Percentiles rank a stretch among this genome's conserved stretches.
These are phyloP conservation scores for Metschnikowia cubensis DNA, from an alignment of 805 yeast genomes.

Conservation along the genomic window DNA sequence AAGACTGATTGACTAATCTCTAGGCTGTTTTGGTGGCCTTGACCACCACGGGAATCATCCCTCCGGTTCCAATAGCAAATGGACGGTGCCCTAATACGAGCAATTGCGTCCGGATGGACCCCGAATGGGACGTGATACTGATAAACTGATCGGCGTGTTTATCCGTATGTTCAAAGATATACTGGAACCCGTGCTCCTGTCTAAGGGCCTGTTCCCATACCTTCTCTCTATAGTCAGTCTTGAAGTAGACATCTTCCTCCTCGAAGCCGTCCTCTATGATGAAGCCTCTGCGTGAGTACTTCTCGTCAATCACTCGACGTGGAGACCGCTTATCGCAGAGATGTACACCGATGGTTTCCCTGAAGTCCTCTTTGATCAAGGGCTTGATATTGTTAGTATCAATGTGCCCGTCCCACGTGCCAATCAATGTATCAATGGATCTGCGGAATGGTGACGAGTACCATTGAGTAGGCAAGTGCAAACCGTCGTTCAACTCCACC, in stretches of 20 bases:
- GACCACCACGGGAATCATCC: slow-evolving; percentile 53
- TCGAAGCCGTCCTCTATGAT: slow-evolving; percentile 41
- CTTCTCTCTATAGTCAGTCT: slow-evolving; percentile 37
- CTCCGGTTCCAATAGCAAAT: slow-evolving; percentile 51
- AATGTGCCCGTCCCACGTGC: slow-evolving; percentile 42
- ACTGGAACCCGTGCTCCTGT: slow-evolving; percentile 33
- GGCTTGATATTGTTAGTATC: slow-evolving; percentile 27
- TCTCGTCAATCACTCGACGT: slow-evolving; percentile 31
- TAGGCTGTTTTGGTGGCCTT: slow-evolving; percentile 25
- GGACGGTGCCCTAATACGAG: slow-evolving; percentile 45
- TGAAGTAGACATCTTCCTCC: slow-evolving; percentile 44
- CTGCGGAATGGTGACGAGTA: slow-evolving; percentile 51
- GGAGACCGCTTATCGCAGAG: slow-evolving; percentile 47
- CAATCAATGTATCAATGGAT: slow-evolving; percentile 45
- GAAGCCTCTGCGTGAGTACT: slow-evolving; percentile 40
- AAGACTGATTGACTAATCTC: too few relatives aligned
- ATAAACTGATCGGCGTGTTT: slow-evolving; percentile 24
- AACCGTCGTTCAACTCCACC: slow-evolving; percentile 28
- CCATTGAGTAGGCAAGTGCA: slow-evolving; percentile 36
- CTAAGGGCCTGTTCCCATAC: slow-evolving; percentile 40
- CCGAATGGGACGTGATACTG: slow-evolving; percentile 50
- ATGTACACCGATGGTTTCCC: slow-evolving; percentile 50
- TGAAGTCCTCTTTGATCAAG: slow-evolving; percentile 40
- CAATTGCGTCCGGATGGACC: slow-evolving; percentile 47
- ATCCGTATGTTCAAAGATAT: slow-evolving; percentile 24